Evolutionary conservation across 352 stramenopile genomes (phyloP).

Genomic region (Blastocystis sp.): DNA sequence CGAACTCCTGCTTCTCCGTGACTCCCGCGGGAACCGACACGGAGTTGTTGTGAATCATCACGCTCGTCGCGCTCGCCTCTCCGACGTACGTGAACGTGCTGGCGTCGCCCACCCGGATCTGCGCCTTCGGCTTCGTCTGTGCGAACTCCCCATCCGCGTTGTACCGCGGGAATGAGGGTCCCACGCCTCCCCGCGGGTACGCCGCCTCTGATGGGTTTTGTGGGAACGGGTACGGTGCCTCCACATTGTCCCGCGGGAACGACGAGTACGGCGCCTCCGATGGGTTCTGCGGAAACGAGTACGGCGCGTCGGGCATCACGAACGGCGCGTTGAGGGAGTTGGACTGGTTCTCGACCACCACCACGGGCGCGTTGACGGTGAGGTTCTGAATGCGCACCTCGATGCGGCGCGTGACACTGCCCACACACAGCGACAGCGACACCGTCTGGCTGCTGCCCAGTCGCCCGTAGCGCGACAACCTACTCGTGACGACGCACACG

Average conservation of each 20-base stretch:
- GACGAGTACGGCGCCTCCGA: no score
- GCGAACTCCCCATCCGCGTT: no score
- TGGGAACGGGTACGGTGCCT: no score
- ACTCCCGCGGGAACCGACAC: slow-evolving; percentile 24
- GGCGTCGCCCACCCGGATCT: neutral
- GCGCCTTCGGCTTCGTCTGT: neutral
- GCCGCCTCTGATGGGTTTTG: no score
- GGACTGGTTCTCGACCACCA: neutral
- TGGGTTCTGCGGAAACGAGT: no score
- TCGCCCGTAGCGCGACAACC: neutral
- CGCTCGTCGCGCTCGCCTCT: neutral
- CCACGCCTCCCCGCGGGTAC: no score
- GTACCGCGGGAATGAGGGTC: no score
- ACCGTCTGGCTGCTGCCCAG: neutral
- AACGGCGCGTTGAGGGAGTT: neutral
- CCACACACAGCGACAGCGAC: slow-evolving; percentile 19
- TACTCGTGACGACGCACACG: neutral
- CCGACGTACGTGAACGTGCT: neutral
- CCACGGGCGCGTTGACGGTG: neutral
- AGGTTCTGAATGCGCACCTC: slow-evolving; percentile 18
- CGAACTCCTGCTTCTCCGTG: neutral
- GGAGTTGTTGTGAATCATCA: neutral
- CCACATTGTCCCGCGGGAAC: no score
- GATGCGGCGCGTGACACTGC: neutral
- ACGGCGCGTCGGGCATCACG: neutral